Percentiles rank a stretch among this genome's conserved stretches.
These are phyloP conservation scores for Actinomortierella wolfii DNA, from an alignment of 371 early-diverging fungal species.

Conservation along the genomic window DNA sequence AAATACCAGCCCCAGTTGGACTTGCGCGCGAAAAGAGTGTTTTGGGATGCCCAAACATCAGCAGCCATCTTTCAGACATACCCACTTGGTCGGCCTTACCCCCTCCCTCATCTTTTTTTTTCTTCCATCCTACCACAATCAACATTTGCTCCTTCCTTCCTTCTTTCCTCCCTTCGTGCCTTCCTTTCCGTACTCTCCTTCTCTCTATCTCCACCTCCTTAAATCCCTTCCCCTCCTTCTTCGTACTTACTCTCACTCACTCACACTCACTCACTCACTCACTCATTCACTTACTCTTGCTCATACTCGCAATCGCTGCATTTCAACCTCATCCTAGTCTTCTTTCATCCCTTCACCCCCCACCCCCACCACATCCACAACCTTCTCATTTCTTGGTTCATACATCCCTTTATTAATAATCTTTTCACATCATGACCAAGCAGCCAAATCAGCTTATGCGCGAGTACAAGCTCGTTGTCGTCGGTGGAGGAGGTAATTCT, in stretches of 20 bases:
- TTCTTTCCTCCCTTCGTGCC: background rate
- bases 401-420: background rate
- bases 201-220: background rate
- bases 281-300: background rate
- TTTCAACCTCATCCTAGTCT: background rate
- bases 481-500: constrained; percentile 87
- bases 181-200: background rate
- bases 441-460: constrained; percentile 52
- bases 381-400: background rate
- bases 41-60: too few species aligned
- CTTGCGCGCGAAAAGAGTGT: too few species aligned
- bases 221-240: background rate
- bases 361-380: background rate
- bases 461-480: constrained; percentile 86
- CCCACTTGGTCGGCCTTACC: background rate
- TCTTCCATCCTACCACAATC: background rate
- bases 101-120: background rate
- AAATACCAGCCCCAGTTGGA: too few species aligned
- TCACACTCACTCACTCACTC: background rate
- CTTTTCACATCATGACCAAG: constrained; percentile 26
- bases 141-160: background rate
- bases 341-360: background rate
- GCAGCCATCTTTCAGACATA: background rate
- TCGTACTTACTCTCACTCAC: background rate
- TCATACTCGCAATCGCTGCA: constrained; percentile 1